These are phyloP conservation scores for Pisolithus marmoratus DNA, from an alignment of 768 basidiomycete genomes.

Conservation along the genomic window DNA sequence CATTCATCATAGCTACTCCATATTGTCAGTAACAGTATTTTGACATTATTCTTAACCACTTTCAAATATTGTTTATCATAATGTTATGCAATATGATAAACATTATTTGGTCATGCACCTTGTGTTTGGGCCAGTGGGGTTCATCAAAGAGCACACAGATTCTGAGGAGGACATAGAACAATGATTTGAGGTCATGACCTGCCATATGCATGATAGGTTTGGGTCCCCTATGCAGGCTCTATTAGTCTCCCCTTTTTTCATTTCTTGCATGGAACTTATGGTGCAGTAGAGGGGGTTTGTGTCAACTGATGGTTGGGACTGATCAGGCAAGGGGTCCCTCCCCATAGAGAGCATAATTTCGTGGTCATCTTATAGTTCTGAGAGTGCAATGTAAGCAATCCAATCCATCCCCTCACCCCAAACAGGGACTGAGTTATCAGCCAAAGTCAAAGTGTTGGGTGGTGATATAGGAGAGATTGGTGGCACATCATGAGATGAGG, in stretches of 20 bases:
- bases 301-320: not conserved
- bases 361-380: not conserved
- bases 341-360: not conserved
- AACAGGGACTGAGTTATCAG: too few relatives aligned
- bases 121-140: not conserved
- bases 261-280: not conserved
- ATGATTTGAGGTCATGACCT: conserved; percentile 6
- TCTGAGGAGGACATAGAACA: conserved; percentile 7
- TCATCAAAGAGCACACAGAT: conserved; percentile 4
- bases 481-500: not conserved
- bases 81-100: too few relatives aligned
- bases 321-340: not conserved
- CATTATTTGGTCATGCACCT: too few relatives aligned
- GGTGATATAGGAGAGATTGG: not conserved
- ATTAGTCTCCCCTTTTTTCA: too few relatives aligned
- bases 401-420: too few relatives aligned
- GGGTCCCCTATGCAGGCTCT: not conserved
- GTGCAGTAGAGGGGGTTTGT: not conserved
- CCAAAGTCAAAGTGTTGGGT: too few relatives aligned
- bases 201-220: not conserved
- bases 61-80: too few relatives aligned
- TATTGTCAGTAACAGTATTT: too few relatives aligned
- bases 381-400: not conserved
- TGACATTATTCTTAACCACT: too few relatives aligned
- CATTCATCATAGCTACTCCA: too few relatives aligned